These are phyloP conservation scores for Kwoniella shandongensis DNA, from an alignment of 768 basidiomycete genomes.

Conservation along the genomic window DNA sequence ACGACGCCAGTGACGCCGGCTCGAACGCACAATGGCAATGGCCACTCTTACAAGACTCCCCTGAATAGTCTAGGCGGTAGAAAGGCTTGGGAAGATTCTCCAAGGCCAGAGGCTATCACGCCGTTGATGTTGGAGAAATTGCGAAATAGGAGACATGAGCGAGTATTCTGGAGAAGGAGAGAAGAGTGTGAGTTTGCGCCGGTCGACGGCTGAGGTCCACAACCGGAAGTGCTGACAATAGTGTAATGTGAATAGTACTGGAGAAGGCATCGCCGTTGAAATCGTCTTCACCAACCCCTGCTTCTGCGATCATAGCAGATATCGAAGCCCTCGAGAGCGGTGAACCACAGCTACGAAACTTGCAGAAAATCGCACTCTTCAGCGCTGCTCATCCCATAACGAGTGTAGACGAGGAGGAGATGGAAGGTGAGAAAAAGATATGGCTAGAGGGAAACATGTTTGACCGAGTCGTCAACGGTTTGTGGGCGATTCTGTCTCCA, in stretches of 20 bases:
- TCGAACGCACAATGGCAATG: conserved; percentile 7
- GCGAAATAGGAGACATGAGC: conserved; percentile 67
- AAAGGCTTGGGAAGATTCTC: conserved; percentile 71
- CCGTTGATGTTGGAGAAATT: conserved; percentile 67
- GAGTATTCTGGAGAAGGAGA: conserved; percentile 81
- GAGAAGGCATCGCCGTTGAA: conserved; percentile 59
- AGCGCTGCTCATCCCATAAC: conserved; percentile 30
- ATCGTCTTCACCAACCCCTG: conserved; percentile 55
- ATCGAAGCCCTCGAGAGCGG: conserved; percentile 64
- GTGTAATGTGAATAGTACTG: too few relatives aligned
- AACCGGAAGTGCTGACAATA: too few relatives aligned
- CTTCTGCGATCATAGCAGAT: conserved; percentile 60
- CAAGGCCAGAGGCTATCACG: conserved; percentile 60
- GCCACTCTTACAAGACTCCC: conserved; percentile 28
- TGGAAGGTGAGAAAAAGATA: conserved; percentile 55
- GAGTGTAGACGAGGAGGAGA: conserved; percentile 16
- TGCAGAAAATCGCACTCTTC: conserved; percentile 64
- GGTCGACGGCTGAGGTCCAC: background rate
- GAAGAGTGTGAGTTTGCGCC: conserved; percentile 68
- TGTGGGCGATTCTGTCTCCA: conserved; percentile 66
- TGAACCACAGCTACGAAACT: conserved; percentile 59
- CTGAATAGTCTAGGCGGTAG: conserved; percentile 41
- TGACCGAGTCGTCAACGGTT: conserved; percentile 66
- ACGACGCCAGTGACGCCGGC: conserved; percentile 60
- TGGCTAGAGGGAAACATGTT: conserved; percentile 75